Evolutionary conservation across 495 filamentous ascomycete species (phyloP), one percentile per base, ranked within the genome.

Genomic region (Aspergillus campestris): DNA sequence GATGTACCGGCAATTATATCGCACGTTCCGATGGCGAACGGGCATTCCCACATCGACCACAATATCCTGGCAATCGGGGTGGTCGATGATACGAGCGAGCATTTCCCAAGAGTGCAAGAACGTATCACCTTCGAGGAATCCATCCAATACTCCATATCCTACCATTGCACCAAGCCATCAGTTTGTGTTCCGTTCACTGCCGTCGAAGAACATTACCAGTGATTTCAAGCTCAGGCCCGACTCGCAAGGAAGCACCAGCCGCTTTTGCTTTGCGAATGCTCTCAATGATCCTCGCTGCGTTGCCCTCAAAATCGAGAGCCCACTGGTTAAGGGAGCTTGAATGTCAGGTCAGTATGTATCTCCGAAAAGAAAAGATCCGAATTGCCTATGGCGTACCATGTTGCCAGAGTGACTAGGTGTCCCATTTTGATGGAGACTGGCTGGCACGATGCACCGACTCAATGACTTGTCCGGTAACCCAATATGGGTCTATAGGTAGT

Each of bases 261-360:
- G 61, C 72, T 59, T 91, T 94, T 18, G 89, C 86, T 46, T 78
- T 56, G 8, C 67, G 72, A 42, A 94, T 85, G 51, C 76, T 80
- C 60, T 89, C 74, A 43, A 88, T 82, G 49, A 94, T 94, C 6
- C 89, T 74, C 29, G 76, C 65, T 1, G 69, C 61, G 55, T 94
- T 94, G 14, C 89, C 89, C 52, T 84, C 80, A 59, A 82, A 87
- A 52, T 92, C 87, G 1, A 91, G 74, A 36, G 78, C 78, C 83
- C 83, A 86, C 59, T 69, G 65, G 42, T 69, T 69, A 2, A 69
- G 60, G 41, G 64, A 66, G 52, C 65, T 68, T 6, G 1, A 40
- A 33, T 14, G 33, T 30, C 11, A 35, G 46, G 48, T 59, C 36
- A 52, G 47, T 31, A 9, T 12, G 37, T 5, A 53, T 18, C 7